A percentile compares a stretch with the other conserved stretches of the same genome.
Conservation (phyloP, 495 filamentous ascomycete species). For the Penicillium verhagenii region DNA sequence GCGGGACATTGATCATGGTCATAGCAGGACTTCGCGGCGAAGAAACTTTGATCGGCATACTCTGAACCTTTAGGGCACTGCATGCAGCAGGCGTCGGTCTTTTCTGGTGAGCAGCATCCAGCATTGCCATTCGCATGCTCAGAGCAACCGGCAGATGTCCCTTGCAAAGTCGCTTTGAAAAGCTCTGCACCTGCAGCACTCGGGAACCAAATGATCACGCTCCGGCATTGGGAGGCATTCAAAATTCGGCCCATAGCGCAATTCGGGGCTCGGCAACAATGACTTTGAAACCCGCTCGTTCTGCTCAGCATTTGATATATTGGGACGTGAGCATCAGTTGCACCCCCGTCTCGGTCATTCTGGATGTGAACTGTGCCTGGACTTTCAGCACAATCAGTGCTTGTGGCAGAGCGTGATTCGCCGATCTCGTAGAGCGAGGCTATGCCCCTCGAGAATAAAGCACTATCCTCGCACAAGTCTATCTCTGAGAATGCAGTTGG, state of each 20-base stretch:
- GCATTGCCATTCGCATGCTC: not conserved
- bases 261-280: not conserved
- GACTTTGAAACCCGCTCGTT: not conserved
- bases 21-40: not conserved
- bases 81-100: not conserved
- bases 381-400: not conserved
- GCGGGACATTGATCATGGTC: not conserved
- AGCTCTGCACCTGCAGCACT: not conserved
- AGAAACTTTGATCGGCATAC: not conserved
- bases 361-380: not conserved
- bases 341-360: not conserved
- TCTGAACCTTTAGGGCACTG: not conserved
- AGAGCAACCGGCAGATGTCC: not conserved
- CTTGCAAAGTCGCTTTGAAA: not conserved
- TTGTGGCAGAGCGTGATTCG: not conserved
- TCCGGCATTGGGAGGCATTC: not conserved
- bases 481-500: not conserved
- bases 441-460: not conserved
- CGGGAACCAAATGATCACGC: not conserved
- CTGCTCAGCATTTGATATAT: not conserved
- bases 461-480: not conserved
- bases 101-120: not conserved
- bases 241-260: not conserved
- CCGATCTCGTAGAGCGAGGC: not conserved
- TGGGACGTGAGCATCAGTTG: not conserved